Evolutionary conservation across 2,329 filamentous ascomycete genomes (phyloP).

Genomic region (Aciculosporium take): DNA sequence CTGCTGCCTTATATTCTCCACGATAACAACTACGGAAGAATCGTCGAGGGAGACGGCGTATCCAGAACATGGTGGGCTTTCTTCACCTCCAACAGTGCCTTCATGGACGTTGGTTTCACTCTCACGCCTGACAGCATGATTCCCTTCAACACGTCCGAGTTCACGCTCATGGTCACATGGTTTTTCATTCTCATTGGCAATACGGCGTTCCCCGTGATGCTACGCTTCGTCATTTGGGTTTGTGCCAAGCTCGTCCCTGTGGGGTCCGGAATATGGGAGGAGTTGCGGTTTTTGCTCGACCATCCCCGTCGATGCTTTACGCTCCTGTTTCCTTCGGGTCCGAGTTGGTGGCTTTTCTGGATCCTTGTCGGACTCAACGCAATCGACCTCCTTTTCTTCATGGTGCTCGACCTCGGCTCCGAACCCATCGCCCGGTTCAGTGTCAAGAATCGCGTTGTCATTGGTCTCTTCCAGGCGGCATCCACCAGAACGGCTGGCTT

Average conservation of each 20-base stretch:
- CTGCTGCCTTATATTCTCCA: conserved; percentile 69
- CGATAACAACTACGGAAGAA: conserved; percentile 42
- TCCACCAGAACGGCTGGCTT: conserved; percentile 88
- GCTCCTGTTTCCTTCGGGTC: conserved; percentile 73
- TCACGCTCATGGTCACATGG: conserved; percentile 60
- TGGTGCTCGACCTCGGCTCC: conserved; percentile 76
- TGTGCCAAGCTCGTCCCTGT: conserved; percentile 51
- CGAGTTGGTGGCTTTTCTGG: conserved; percentile 92
- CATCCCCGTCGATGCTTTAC: conserved; percentile 96
- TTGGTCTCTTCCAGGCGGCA: conserved; percentile 80
- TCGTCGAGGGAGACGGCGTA: conserved; percentile 49
- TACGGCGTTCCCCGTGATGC: conserved; percentile 87
- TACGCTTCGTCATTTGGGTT: conserved; percentile 85
- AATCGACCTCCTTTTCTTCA: conserved; percentile 78
- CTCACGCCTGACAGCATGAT: conserved; percentile 89
- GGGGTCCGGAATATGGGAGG: conserved; percentile 67
- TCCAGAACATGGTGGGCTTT: conserved; percentile 79
- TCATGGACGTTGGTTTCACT: conserved; percentile 91
- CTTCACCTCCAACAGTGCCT: conserved; percentile 75
- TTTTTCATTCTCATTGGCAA: conserved; percentile 92
- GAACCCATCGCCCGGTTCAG: conserved; percentile 53
- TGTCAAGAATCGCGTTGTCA: conserved; percentile 61
- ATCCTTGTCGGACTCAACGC: conserved; percentile 71
- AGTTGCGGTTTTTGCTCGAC: conserved; percentile 78
- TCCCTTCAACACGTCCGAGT: conserved; percentile 65